Evolutionary conservation across 176 grass and related monocot genomes (phyloP), one percentile per base, ranked within the genome.

Genomic region (Guadua angustifolia): DNA sequence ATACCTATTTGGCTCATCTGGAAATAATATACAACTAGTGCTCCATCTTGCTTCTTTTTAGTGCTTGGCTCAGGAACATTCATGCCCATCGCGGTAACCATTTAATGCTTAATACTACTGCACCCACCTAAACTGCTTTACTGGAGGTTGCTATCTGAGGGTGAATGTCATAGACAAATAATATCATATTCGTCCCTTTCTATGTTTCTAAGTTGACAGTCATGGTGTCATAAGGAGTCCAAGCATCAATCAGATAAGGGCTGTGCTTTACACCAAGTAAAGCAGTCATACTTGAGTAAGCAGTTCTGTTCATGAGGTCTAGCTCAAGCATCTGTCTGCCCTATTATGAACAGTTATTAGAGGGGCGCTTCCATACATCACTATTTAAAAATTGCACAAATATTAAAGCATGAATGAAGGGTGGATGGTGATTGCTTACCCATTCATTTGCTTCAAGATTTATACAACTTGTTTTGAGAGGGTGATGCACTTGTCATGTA

Each of bases 31-130:
- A 16, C n/a, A 71, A 47, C n/a, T 47, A 49, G 43, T 71, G n/a
- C 26, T n/a, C 47, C 72, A 55, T 74, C 49, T 36, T 53, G 72
- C 29, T 55, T 74, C 49, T 4, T 74, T 17, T 74, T 19, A 55
- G 36, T 53, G 29, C 46, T 50, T 29, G 69, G 29, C 5, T 26
- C 9, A 18, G 16, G 3, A 51, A 6, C 25, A 35, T 53, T 47
- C 45, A 52, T 53, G 21, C 8, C 17, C 15, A 19, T 33, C 1
- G 0, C 4, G 3, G 15, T 32, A 29, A 51, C 24, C n/a, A 9
- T 51, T 51, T 33, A 51, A 13, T 73, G n/a, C 7, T 57, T 51
- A 71, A 18, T 73, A 19, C 47, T 47, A 71, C 22, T 62, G 11
- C 12, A 62, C 24, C 12, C 59, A 29, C 59, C 57, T 62, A 13